A percentile compares a stretch with the other conserved stretches of the same genome.
phyloP scores from a whole-genome alignment of 495 filamentous ascomycete species.

The Pyrenula massariospora region DNA sequence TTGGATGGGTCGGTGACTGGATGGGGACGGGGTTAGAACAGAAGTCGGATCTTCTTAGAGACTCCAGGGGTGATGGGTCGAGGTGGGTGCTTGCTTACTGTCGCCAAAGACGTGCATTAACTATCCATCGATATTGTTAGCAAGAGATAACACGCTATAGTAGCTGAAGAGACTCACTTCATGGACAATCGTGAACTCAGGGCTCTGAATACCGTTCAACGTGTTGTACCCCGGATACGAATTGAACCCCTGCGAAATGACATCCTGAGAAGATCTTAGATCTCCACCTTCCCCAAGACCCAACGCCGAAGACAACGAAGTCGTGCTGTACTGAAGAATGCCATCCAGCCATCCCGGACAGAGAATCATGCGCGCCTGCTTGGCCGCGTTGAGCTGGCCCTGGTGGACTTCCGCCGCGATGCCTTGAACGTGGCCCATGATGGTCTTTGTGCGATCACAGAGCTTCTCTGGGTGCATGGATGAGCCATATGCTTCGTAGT shows the following conservation, averaged over 20 bases:
- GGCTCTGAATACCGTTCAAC: background rate
- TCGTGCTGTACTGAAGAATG: background rate
- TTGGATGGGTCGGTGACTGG: background rate
- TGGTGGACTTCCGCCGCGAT: background rate
- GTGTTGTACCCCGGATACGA: background rate
- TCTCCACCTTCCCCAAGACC: background rate
- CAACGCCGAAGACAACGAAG: background rate
- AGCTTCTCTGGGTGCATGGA: background rate
- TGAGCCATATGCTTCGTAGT: background rate
- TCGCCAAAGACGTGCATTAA: background rate
- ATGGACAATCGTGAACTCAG: background rate
- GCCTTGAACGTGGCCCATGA: background rate
- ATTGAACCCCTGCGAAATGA: background rate
- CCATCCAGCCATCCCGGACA: background rate
- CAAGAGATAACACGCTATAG: too few relatives aligned
- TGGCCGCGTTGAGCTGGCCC: background rate
- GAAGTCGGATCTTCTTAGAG: too few relatives aligned
- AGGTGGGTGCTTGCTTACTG: too few relatives aligned
- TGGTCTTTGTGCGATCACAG: background rate
- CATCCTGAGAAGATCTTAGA: background rate
- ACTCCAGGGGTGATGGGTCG: too few relatives aligned
- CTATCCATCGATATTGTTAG: too few relatives aligned
- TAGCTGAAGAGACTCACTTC: background rate
- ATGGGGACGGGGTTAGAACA: background rate
- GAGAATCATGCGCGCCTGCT: background rate